These are phyloP conservation scores for Coemansia sp. DNA, from an alignment of 192 early-diverging fungal species.

Conservation along the genomic window DNA sequence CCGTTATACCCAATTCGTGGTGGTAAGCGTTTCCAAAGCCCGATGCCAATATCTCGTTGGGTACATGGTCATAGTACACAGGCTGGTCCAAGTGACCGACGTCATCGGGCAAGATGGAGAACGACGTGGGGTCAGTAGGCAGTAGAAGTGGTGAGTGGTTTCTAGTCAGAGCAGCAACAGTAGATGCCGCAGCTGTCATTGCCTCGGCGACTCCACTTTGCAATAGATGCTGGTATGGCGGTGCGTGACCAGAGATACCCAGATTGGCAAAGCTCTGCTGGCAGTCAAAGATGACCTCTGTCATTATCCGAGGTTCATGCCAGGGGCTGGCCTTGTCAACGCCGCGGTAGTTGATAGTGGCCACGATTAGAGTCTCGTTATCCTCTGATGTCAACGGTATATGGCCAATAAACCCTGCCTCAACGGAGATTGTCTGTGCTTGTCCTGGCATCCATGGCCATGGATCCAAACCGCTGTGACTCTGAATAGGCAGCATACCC, in stretches of 20 bases:
- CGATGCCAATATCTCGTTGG: neutral
- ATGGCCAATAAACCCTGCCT: constrained; percentile 11
- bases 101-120: neutral
- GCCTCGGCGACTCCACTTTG: neutral
- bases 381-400: constrained; percentile 12
- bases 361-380: constrained; percentile 5
- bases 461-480: constrained; percentile 21
- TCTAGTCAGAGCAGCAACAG: neutral
- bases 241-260: constrained; percentile 1
- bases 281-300: constrained; percentile 6
- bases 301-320: constrained; percentile 33
- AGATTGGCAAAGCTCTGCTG: constrained; percentile 23
- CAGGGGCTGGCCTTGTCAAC: constrained; percentile 17
- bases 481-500: constrained; percentile 11
- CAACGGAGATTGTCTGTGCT: neutral
- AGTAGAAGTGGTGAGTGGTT: neutral
- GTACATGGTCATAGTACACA: neutral
- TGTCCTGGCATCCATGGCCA: constrained; percentile 32
- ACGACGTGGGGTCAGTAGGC: neutral
- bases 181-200: neutral
- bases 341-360: neutral
- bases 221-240: constrained; percentile 4
- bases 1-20: neutral
- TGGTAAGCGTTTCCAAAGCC: neutral
- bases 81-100: neutral